Evolutionary conservation across 2,329 filamentous ascomycete genomes (phyloP).

Genomic region (Ophiostoma populinum): DNA sequence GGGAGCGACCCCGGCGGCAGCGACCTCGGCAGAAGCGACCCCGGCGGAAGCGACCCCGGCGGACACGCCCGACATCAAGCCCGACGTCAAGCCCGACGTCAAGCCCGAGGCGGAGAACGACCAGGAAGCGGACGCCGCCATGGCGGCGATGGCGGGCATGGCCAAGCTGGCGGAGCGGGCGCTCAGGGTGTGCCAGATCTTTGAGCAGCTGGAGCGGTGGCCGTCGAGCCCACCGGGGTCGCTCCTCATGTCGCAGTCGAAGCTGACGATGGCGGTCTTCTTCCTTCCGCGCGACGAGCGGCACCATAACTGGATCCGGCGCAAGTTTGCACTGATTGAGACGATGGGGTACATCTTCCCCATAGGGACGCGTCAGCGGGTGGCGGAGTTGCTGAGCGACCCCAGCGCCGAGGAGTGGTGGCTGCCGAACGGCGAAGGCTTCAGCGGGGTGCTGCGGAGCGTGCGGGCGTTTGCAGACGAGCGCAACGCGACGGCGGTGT

Average conservation of each 20-base stretch:
- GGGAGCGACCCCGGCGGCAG: background rate
- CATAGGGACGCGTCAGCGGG: conserved; percentile 50
- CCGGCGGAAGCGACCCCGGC: background rate
- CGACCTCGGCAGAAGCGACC: background rate
- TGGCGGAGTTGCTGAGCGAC: conserved; percentile 60
- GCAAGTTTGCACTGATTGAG: conserved; percentile 65
- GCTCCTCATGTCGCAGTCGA: conserved; percentile 56
- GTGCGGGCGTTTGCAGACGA: conserved; percentile 72
- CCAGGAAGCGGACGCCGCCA: background rate
- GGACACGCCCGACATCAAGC: too few species aligned
- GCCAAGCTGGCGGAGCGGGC: conserved; percentile 32
- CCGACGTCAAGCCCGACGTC: background rate
- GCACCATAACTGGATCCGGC: conserved; percentile 63
- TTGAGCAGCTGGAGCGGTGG: conserved; percentile 61
- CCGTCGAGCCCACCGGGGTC: conserved; percentile 52
- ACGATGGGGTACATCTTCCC: conserved; percentile 53
- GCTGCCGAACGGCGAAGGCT: conserved; percentile 68
- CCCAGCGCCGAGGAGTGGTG: conserved; percentile 67
- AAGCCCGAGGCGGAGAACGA: background rate
- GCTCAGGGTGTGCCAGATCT: conserved; percentile 56
- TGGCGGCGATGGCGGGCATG: conserved; percentile 17
- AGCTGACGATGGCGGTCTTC: conserved; percentile 56
- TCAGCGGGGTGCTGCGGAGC: conserved; percentile 54
- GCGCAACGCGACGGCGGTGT: conserved; percentile 43
- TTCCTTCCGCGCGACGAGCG: conserved; percentile 61